phyloP scores from a whole-genome alignment of 1,284 basidiomycete genomes.

The Pascua sp. region DNA sequence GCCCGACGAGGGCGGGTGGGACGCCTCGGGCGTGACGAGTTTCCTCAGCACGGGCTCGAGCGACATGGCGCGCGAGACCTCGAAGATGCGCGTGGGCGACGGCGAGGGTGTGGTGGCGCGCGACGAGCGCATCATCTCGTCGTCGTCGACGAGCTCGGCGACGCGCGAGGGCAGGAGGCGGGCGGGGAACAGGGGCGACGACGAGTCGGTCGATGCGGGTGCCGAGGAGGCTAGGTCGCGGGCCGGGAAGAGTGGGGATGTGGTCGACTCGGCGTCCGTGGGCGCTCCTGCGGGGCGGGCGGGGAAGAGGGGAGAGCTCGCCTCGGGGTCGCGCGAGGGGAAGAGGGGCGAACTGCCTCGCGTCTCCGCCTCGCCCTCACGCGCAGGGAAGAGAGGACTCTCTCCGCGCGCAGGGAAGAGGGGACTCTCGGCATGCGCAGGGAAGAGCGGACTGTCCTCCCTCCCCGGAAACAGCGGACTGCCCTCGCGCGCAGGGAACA shows the following conservation, averaged over 20 bases:
- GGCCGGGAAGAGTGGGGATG: not conserved
- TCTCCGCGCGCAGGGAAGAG: slow-evolving; percentile 8
- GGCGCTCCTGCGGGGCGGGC: slow-evolving; percentile 1
- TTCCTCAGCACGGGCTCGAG: too few relatives aligned
- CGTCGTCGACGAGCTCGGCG: not conserved
- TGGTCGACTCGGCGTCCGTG: not conserved
- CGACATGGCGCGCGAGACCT: not conserved
- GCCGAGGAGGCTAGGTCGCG: not conserved
- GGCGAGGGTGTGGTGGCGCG: slow-evolving; percentile 7
- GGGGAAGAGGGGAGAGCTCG: slow-evolving; percentile 20
- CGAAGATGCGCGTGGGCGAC: slow-evolving; percentile 4
- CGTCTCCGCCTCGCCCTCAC: not conserved
- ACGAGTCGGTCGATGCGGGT: not conserved
- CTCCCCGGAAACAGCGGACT: slow-evolving; percentile 7
- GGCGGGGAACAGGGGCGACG: not conserved
- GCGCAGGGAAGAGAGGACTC: not conserved
- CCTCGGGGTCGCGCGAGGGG: slow-evolving; percentile 8
- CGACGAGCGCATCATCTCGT: not conserved
- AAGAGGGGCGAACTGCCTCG: slow-evolving; percentile 20
- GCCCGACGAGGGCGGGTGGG: too few relatives aligned
- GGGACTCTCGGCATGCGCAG: not conserved
- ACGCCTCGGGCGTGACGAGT: too few relatives aligned
- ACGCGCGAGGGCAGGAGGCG: not conserved
- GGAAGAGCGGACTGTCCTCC: not conserved
- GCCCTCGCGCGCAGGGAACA: slow-evolving; percentile 3